Percentiles rank a stretch among this genome's conserved stretches.
Conservation (phyloP, 305 asterid species). For the Salvia sclarea region DNA sequence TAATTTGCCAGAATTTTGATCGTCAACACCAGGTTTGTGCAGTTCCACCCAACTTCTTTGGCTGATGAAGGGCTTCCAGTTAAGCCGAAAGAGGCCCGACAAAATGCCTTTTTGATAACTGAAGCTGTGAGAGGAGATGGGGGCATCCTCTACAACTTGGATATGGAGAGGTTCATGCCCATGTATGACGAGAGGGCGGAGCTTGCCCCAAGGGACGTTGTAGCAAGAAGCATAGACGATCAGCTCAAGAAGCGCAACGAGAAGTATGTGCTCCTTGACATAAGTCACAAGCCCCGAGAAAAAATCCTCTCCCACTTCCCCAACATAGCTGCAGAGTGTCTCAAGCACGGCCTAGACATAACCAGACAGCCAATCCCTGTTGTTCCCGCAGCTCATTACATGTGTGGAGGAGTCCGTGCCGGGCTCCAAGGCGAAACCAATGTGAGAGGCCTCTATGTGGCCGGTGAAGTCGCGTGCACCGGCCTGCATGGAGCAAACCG, state of each 20-base stretch:
- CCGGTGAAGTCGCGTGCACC: conserved; percentile 98
- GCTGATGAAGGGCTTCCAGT: conserved; percentile 96
- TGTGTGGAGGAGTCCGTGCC: conserved; percentile 99
- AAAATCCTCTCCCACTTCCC: conserved; percentile 86
- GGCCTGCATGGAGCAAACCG: conserved; percentile 96
- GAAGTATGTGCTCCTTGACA: conserved; percentile 90
- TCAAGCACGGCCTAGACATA: conserved; percentile 78
- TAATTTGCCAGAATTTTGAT: conserved; percentile 4
- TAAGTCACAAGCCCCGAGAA: conserved; percentile 74
- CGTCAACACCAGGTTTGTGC: conserved; percentile 71
- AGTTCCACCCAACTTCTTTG: conserved; percentile 97
- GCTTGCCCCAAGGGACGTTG: conserved; percentile 97
- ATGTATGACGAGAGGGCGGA: conserved; percentile 82
- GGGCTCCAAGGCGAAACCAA: conserved; percentile 95
- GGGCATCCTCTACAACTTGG: conserved; percentile 81
- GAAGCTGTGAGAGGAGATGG: conserved; percentile 99
- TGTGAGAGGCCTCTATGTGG: conserved; percentile 79
- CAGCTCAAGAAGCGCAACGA: conserved; percentile 91
- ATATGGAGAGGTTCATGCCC: conserved; percentile 89
- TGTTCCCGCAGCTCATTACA: conserved; percentile 97
- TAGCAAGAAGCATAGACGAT: conserved; percentile 92
- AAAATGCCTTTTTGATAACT: conserved; percentile 86
- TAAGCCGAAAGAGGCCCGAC: conserved; percentile 65
- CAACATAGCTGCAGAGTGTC: conserved; percentile 91
- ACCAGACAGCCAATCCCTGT: conserved; percentile 84